Base-by-base conservation (phyloP, 2,329 filamentous ascomycete species). In the Trichoderma polysporum region DNA sequence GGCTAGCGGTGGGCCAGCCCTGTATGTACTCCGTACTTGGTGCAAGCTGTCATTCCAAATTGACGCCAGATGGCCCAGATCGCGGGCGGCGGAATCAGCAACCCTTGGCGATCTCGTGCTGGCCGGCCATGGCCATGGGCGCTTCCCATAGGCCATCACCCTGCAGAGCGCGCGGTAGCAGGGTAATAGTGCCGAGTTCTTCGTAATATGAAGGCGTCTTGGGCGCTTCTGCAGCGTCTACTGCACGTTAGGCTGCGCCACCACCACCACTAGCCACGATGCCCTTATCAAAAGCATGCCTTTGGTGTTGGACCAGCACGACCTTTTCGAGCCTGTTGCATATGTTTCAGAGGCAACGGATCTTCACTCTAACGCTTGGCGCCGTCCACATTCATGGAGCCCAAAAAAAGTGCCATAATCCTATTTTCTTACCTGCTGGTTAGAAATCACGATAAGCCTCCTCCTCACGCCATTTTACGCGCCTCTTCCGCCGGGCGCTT, bases 1-100 rank as follows among this genome's bases (percentile, higher is more conserved):
- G 61, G 61, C 61, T 19, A 54, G 49, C 60, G n/a, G 61, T 64
- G 61, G 61, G 61, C 61, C 61, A 61, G 58, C 58, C 53, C 53
- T 61, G 61, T 47, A 54, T 31, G 49, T 39, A 19, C 39, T 31
- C 41, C 27, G 45, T 41, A 12, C 57, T 58, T 45, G 54, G 35
- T 27, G 54, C 54, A 45, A 54, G 61, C 50, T 56, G 61, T 64
- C 61, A 54, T n/a, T 64, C n/a, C 33, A 25, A 10, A 22, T 56
- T 22, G 53, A 39, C 53, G 61, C 49, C 39, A 64, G 39, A 47
- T 64, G 15, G n/a, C 27, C 60, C 60, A 63, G 60, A 63, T 63
- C 60, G 50, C 19, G 60, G 50, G n/a, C 49, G 22, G 53, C 53
- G 57, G 57, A 33, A 33, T 35, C 56, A 47, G 37, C 25, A 61